A percentile compares a stretch with the other conserved stretches of the same genome.
phyloP scores from a whole-genome alignment of 1,284 basidiomycete genomes.

The Ceratobasidium papillatum region DNA sequence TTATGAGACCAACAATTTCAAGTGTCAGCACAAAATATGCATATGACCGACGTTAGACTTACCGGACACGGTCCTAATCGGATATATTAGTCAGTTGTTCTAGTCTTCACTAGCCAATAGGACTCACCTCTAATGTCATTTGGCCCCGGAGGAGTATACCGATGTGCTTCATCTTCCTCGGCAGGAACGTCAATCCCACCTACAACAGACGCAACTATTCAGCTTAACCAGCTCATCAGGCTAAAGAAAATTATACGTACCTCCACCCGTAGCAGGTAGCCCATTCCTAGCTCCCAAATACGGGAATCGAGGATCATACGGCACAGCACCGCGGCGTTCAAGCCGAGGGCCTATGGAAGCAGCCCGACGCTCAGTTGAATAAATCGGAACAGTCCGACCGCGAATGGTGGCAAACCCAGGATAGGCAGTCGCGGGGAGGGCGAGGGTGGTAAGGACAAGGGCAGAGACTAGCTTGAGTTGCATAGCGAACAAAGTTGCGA shows the following conservation, averaged over 20 bases:
- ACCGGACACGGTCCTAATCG: background rate
- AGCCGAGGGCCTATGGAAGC: background rate
- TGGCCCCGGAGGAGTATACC: background rate
- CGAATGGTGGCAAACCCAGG: background rate
- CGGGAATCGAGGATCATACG: background rate
- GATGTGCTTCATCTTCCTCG: background rate
- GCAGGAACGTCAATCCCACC: background rate
- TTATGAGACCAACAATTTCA: background rate
- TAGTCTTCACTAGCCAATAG: background rate
- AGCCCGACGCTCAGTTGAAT: too few relatives aligned
- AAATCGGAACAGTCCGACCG: too few relatives aligned
- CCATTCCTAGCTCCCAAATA: background rate
- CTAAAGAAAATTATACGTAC: background rate
- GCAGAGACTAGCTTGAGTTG: background rate
- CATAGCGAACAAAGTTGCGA: background rate
- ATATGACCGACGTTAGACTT: background rate
- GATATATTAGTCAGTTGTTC: background rate
- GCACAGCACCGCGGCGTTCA: background rate
- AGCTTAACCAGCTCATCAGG: background rate
- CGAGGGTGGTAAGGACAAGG: background rate
- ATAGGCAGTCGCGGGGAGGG: background rate
- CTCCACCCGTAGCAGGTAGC: background rate
- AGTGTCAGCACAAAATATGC: background rate
- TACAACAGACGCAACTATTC: background rate
- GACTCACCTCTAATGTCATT: slow-evolving; percentile 1